Evolutionary conservation across 495 filamentous ascomycete genomes (phyloP).

Genomic region (Penicillium antarcticum): DNA sequence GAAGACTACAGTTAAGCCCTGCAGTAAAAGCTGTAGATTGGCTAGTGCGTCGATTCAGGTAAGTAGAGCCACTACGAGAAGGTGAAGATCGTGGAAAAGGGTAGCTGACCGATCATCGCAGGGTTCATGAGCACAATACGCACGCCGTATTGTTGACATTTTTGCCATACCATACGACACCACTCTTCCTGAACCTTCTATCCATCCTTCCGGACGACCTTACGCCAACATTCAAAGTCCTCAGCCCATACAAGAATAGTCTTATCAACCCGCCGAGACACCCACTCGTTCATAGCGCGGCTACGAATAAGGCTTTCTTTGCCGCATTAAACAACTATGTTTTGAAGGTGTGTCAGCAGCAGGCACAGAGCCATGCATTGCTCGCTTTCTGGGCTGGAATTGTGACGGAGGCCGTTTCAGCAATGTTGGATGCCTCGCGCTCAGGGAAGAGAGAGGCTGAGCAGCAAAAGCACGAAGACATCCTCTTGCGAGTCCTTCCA

Average conservation of each 20-base stretch:
- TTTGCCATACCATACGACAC: constrained; percentile 83
- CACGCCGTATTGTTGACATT: constrained; percentile 77
- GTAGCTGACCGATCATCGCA: constrained; percentile 40
- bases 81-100: neutral
- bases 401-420: constrained; percentile 74
- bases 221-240: constrained; percentile 72
- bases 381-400: constrained; percentile 86
- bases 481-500: constrained; percentile 71
- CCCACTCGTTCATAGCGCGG: constrained; percentile 75
- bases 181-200: constrained; percentile 75
- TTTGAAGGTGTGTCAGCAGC: constrained; percentile 60
- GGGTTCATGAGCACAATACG: constrained; percentile 89
- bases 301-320: constrained; percentile 68
- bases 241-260: constrained; percentile 77
- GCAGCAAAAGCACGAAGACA: constrained; percentile 70
- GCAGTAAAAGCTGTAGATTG: constrained; percentile 91
- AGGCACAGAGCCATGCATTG: constrained; percentile 69
- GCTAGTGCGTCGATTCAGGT: constrained; percentile 90
- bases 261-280: constrained; percentile 71
- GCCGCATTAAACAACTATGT: constrained; percentile 70
- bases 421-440: constrained; percentile 69
- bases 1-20: constrained; percentile 75
- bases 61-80: constrained; percentile 10
- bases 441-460: constrained; percentile 67
- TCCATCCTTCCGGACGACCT: constrained; percentile 74